Evolutionary conservation across 768 basidiomycete genomes (phyloP), one percentile per base, ranked within the genome.

Genomic region (Holtermannia corniformis): DNA sequence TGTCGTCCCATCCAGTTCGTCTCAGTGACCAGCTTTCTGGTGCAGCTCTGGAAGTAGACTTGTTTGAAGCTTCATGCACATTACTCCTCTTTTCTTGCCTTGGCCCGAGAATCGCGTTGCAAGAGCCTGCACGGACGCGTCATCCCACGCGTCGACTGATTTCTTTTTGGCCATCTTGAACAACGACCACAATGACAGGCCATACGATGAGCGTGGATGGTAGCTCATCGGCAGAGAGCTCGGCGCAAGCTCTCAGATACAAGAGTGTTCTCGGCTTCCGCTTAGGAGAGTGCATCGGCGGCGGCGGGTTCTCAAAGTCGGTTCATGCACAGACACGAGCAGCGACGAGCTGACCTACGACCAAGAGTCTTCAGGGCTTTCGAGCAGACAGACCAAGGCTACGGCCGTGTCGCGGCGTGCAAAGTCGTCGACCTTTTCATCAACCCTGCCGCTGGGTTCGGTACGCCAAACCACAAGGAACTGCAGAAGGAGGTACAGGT

Each of bases 401-500:
- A 2, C 4, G 53, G 50, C n/a, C 26, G 43, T 12, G 81, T 87
- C 2, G 88, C 87, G 7, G 91, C 91, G 24, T 92, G 90, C 76
- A 96, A 95, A 72, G 74, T 92, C 25, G 78, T 92, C 55, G 64
- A 75, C 14, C 73, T 90, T 47, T 70, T 60, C 49, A 60, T 63
- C 11, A 60, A 60, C 22, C 60, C 61, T 28, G 43, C 55, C 3
- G 47, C 61, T 7, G 59, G 56, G 2, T 50, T 58, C 28, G 58
- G 60, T 16, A 85, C 81, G 0, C 74, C 78, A 2, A 66, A 81
- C 42, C 84, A 87, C 49, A 92, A 93, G 67, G 79, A 78, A 16
- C 75, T 92, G 10, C 83, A 95, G 51, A 93, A 91, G 66, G 95
- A 99, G 70, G 91, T 95, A 75, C 80, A 85, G 25, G 82, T 97